phyloP scores from a whole-genome alignment of 768 basidiomycete species.

The Lactifluus pinguis region DNA sequence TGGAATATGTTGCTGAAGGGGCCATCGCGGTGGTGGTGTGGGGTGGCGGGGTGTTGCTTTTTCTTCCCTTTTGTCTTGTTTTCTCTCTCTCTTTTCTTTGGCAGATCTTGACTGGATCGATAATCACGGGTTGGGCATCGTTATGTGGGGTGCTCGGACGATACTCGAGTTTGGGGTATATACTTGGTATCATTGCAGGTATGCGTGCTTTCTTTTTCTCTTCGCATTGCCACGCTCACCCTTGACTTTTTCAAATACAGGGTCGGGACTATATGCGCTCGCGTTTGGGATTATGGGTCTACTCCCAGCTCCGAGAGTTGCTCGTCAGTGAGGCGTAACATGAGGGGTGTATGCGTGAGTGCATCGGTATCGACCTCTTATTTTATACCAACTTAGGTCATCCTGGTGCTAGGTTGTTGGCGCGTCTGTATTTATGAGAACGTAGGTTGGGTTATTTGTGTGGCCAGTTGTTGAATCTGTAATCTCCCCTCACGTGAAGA shows the following conservation, averaged over 20 bases:
- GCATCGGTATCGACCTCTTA: background rate
- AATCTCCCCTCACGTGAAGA: background rate
- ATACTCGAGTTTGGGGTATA: slow-evolving; percentile 57
- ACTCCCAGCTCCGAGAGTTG: slow-evolving; percentile 44
- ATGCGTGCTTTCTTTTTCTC: background rate
- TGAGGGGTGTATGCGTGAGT: background rate
- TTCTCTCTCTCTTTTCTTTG: background rate
- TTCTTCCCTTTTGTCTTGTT: background rate
- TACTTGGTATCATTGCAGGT: slow-evolving; percentile 48
- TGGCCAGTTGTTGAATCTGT: background rate
- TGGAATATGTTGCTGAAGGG: background rate
- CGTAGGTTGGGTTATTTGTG: slow-evolving; percentile 2
- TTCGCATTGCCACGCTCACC: slow-evolving; percentile 28
- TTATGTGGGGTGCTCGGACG: slow-evolving; percentile 55
- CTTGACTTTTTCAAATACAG: slow-evolving; percentile 28
- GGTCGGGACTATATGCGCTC: slow-evolving; percentile 59
- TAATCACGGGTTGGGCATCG: slow-evolving; percentile 60
- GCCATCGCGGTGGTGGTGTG: background rate
- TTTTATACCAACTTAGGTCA: background rate
- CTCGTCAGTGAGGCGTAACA: slow-evolving; percentile 3
- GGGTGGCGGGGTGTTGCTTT: too few species aligned
- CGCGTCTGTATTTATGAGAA: slow-evolving; percentile 3
- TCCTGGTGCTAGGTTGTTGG: background rate
- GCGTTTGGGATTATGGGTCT: slow-evolving; percentile 69
- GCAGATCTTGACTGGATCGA: slow-evolving; percentile 51